Evolutionary conservation across 495 filamentous ascomycete species (phyloP).

Genomic region (Tuber aestivum): DNA sequence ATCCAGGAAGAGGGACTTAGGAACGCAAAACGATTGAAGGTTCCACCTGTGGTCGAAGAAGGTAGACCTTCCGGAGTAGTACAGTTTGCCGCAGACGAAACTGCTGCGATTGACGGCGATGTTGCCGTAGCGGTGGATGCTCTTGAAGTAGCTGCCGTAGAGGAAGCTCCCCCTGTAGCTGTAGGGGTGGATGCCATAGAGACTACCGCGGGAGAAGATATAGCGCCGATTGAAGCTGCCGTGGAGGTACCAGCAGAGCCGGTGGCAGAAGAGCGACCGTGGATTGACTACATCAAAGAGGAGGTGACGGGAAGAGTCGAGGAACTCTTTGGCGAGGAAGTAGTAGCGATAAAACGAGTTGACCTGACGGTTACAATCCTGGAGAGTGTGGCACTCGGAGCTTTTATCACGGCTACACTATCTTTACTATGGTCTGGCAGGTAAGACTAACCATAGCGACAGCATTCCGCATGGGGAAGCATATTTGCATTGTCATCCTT

Average conservation of each 20-base stretch:
- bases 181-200: conserved; percentile 19
- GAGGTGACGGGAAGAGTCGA: conserved; percentile 21
- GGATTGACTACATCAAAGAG: conserved; percentile 11
- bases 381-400: conserved; percentile 22
- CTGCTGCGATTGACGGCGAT: conserved; percentile 45
- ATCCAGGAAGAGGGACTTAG: conserved; percentile 56
- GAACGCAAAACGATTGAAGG: conserved; percentile 31
- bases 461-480: not conserved
- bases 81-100: conserved; percentile 11
- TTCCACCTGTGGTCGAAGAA: not conserved
- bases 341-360: conserved; percentile 22
- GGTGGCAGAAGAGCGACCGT: conserved; percentile 16
- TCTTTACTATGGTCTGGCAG: not conserved
- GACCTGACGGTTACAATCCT: conserved; percentile 31
- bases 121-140: conserved; percentile 51
- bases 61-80: not conserved
- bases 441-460: not conserved
- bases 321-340: conserved; percentile 35
- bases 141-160: conserved; percentile 40
- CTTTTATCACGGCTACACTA: conserved; percentile 3
- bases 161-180: conserved; percentile 1
- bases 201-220: not conserved
- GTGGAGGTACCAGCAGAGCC: not conserved
- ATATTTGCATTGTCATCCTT: not conserved
- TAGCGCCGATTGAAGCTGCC: not conserved